Conservation (phyloP, 2,329 filamentous ascomycete species). For the Lachnellula suecica region DNA sequence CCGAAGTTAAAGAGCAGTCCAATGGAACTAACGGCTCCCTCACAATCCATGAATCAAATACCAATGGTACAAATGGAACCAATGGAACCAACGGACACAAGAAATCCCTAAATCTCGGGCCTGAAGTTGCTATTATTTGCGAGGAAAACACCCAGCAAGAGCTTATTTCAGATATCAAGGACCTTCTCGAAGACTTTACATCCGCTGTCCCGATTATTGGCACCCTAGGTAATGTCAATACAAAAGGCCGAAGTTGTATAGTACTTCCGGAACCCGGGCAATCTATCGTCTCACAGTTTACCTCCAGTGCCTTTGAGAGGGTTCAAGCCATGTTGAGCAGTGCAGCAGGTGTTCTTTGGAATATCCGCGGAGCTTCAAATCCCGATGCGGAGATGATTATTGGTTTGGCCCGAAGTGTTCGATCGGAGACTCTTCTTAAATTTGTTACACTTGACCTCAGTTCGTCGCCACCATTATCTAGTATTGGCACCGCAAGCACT, state of each 20-base stretch:
- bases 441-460: constrained; percentile 26
- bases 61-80: too few relatives aligned
- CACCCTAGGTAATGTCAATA: constrained; percentile 31
- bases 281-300: constrained; percentile 39
- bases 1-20: too few relatives aligned
- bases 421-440: constrained; percentile 25
- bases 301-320: constrained; percentile 36
- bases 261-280: constrained; percentile 46
- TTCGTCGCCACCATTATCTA: constrained; percentile 32
- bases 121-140: constrained; percentile 40
- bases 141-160: constrained; percentile 34
- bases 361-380: constrained; percentile 41
- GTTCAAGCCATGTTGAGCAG: constrained; percentile 40
- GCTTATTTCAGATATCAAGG: constrained; percentile 36
- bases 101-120: constrained; percentile 15
- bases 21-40: too few relatives aligned
- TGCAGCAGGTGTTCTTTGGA: constrained; percentile 47
- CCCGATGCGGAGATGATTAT: constrained; percentile 25
- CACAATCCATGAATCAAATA: too few relatives aligned
- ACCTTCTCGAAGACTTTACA: constrained; percentile 33
- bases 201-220: constrained; percentile 34
- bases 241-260: constrained; percentile 37
- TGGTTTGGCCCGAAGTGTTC: constrained; percentile 30
- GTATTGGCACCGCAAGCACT: constrained; percentile 24
- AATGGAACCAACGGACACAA: background rate